These are phyloP conservation scores for Pichia occidentalis DNA, from an alignment of 805 yeast genomes.

Conservation along the genomic window DNA sequence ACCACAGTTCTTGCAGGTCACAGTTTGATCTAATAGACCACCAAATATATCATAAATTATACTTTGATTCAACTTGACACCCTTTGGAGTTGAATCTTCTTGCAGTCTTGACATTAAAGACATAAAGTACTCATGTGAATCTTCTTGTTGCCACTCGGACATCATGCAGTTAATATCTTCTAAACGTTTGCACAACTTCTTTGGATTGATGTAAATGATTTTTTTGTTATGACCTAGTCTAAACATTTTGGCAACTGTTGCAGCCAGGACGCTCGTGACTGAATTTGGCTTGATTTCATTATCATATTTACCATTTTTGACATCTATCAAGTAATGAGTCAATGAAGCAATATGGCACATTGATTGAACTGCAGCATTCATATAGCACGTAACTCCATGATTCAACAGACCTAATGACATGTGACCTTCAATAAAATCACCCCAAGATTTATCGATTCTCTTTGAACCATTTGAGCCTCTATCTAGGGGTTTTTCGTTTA, in stretches of 20 bases:
- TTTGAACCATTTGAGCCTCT: slow-evolving; percentile 55
- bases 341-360: slow-evolving; percentile 87
- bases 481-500: slow-evolving; percentile 54
- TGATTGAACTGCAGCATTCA: slow-evolving; percentile 91
- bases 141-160: slow-evolving; percentile 98
- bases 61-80: slow-evolving; percentile 73
- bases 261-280: slow-evolving; percentile 62
- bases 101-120: slow-evolving; percentile 80
- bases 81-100: slow-evolving; percentile 89
- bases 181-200: slow-evolving; percentile 59
- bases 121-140: slow-evolving; percentile 96
- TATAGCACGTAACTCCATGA: slow-evolving; percentile 94
- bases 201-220: slow-evolving; percentile 61
- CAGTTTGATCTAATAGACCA: slow-evolving; percentile 77
- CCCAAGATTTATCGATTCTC: slow-evolving; percentile 68
- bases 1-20: slow-evolving; percentile 78
- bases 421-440: slow-evolving; percentile 38
- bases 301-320: slow-evolving; percentile 47
- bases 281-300: slow-evolving; percentile 44
- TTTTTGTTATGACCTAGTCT: slow-evolving; percentile 37
- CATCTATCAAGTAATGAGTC: slow-evolving; percentile 71
- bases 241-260: slow-evolving; percentile 66
- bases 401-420: slow-evolving; percentile 75
- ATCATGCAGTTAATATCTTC: slow-evolving; percentile 91
- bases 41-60: slow-evolving; percentile 92